Conservation (phyloP, 768 basidiomycete genomes). For the Peribolospora baueri region DNA sequence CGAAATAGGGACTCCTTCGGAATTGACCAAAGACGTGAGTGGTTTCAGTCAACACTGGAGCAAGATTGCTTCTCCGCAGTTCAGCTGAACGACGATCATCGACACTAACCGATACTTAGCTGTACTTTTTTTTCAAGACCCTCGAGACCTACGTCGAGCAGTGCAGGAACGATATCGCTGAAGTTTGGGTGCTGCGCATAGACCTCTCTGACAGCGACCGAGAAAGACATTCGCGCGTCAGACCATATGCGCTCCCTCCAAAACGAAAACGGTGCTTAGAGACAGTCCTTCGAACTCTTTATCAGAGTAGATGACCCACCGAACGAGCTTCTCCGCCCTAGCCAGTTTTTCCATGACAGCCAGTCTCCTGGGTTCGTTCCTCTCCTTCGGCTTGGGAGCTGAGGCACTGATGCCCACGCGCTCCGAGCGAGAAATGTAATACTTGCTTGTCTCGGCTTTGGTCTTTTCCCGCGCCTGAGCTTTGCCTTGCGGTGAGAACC, state of each 20-base stretch:
- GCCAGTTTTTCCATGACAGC: constrained; percentile 24
- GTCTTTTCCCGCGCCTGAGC: constrained; percentile 12
- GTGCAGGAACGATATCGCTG: constrained; percentile 26
- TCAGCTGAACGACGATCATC: neutral
- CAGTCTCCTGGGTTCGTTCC: constrained; percentile 16
- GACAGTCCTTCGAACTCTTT: constrained; percentile 16
- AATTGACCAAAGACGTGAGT: neutral
- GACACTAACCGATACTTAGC: constrained; percentile 40
- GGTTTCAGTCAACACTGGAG: neutral
- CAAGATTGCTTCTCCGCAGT: no score
- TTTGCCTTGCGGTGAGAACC: neutral
- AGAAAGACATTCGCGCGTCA: constrained; percentile 7
- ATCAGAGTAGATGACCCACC: constrained; percentile 50
- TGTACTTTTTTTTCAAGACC: constrained; percentile 36
- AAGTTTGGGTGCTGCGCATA: constrained; percentile 19
- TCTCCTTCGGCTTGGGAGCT: constrained; percentile 14
- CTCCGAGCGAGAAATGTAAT: no score
- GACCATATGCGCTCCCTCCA: constrained; percentile 4
- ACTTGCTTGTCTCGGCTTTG: constrained; percentile 15
- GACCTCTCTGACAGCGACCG: neutral
- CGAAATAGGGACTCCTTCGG: constrained; percentile 48
- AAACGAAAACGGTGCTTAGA: neutral
- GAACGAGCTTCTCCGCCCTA: constrained; percentile 44
- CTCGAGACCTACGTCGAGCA: constrained; percentile 37
- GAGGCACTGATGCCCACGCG: constrained; percentile 8